Evolutionary conservation across 306 rosid species (phyloP).

Genomic region (Albizia julibrissin): DNA sequence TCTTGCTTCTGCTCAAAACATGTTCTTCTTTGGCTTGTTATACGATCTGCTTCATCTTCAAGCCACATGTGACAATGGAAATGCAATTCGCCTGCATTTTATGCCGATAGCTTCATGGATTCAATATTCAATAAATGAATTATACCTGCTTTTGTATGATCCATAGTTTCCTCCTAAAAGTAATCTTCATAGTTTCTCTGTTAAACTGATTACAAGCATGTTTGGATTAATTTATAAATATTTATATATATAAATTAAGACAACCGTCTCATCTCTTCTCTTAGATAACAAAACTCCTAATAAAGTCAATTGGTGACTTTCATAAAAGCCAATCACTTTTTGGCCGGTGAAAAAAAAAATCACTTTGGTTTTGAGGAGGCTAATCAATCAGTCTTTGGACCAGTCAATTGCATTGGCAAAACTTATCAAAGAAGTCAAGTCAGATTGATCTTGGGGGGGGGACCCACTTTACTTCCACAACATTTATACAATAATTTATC

Average conservation of each 20-base stretch:
- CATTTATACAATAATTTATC: conserved; percentile 34
- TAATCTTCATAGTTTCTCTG: neutral
- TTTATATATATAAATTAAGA: no score
- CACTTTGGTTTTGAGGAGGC: neutral
- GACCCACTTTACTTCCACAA: conserved; percentile 18
- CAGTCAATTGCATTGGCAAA: neutral
- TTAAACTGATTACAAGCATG: no score
- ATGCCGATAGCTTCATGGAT: neutral
- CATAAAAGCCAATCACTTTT: neutral
- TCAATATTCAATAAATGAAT: no score
- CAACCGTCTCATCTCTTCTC: no score
- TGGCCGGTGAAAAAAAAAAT: neutral
- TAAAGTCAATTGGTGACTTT: no score
- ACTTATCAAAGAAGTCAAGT: neutral
- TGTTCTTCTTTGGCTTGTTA: no score
- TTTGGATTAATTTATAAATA: no score
- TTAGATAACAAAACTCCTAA: no score
- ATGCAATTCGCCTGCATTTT: neutral
- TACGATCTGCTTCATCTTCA: neutral
- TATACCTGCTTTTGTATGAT: neutral
- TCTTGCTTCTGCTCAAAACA: no score
- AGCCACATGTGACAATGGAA: neutral
- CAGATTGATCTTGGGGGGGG: neutral
- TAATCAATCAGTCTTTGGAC: neutral
- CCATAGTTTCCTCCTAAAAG: neutral